Evolutionary conservation across 768 basidiomycete genomes (phyloP), one percentile per base, ranked within the genome.

Genomic region (Artomyces pyxidatus): DNA sequence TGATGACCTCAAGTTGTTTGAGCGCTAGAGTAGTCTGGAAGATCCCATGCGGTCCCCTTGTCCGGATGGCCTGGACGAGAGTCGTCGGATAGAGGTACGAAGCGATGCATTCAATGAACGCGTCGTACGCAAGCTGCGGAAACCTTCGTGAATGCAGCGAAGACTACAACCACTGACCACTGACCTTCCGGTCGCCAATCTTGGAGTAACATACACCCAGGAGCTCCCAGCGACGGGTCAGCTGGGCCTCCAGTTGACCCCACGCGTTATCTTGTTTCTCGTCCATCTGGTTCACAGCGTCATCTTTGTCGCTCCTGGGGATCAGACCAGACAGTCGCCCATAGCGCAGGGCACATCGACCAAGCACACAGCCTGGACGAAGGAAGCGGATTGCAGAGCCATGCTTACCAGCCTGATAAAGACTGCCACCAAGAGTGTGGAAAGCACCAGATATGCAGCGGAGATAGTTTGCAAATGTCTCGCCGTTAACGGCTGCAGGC

Each of bases 141-240:
- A 51, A 42, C 29, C 45, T 23, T 41, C 0, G 22, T 26, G 21
- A 21, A 16, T 26, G 11, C 39, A 42, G 40, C 27, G 50, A 45
- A 50, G 47, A 38, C 45, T 44, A 35, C 52, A 32, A 29, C n/a
- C n/a, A n/a, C n/a, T n/a, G 44, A 46, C 11, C 3, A 62, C 71
- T 26, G 39, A 88, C 92, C 75, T 76, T 77, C 19, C 84, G 74
- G 55, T 95, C 85, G 0, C 83, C 85, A 23, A 81, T 80, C 63
- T 88, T 92, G 25, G 76, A 73, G 59, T 80, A 81, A 61, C 88
- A 91, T 4, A 85, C 78, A 0, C 77, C 91, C 22, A 94, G 68
- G 26, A 95, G 63, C 65, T 96, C 90, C 77, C 83, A 94, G 40
- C 91, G 69, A 19, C 82, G 73, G 54, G 75, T 77, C 23, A 92